Base-by-base conservation (phyloP, 768 basidiomycete species). In the Amanita polypyramis region DNA sequence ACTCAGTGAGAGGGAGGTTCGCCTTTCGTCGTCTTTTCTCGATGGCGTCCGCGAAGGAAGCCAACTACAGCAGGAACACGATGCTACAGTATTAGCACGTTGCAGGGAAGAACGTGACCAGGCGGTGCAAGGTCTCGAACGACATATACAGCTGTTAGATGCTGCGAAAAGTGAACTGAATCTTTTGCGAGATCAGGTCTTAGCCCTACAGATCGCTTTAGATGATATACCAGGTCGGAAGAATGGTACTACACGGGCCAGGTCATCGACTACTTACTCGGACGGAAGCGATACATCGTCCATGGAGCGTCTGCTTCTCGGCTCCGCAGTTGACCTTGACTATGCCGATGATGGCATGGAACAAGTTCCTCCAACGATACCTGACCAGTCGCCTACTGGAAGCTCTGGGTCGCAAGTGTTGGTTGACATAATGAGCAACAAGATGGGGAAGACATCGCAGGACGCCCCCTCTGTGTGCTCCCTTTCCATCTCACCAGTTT, bases 371-470 rank as follows among this genome's bases (percentile, higher is more conserved):
- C 25, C 25, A 27, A 2, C 63, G 70, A 30, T 48, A 25, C 77
- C 59, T 75, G 29, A 66, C 67, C 43, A 68, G 70, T 3, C 72
- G 69, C 7, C 57, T 64, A 1, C 67, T 72, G 30, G 58, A 33
- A 20, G 17, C 17, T 5, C n/a, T 9, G 30, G 7, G 5, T 2
- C 17, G 21, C n/a, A 15, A 20, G 27, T 43, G 15, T 10, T 15
- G 5, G 17, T 43, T 9, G 25, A 27, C 7, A 7, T 7, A 27
- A 7, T 27, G 25, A 7, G n/a, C 21, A 40, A 40, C 1, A n/a
- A 1, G 11, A 21, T 25, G 11, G 14, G 23, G n/a, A 25, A 40
- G 23, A 40, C 17, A 12, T 33, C 42, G 3, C 4, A 21, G 15
- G 29, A 29, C 5, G 7, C 15, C n/a, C 21, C 15, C 29, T 20